These are phyloP conservation scores for Aspergillus tamarii DNA, from an alignment of 2,329 filamentous ascomycete species.

Conservation along the genomic window DNA sequence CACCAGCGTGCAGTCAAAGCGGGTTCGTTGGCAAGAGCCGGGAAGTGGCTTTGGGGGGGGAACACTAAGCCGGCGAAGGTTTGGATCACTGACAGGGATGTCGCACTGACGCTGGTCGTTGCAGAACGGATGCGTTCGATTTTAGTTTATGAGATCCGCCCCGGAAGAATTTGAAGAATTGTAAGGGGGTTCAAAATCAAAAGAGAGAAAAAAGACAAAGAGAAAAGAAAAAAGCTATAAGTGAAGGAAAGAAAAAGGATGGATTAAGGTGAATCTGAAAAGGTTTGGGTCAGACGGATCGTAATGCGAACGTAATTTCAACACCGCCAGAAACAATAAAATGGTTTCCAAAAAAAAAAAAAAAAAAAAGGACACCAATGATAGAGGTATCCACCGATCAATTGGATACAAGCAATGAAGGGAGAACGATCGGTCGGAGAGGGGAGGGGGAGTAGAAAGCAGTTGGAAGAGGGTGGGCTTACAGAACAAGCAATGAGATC, in stretches of 20 bases:
- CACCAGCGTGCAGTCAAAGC: slow-evolving; percentile 35
- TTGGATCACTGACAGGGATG: slow-evolving; percentile 39
- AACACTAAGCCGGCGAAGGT: slow-evolving; percentile 26
- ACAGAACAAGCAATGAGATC: not conserved
- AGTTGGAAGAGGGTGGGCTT: slow-evolving; percentile 1
- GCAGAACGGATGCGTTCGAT: slow-evolving; percentile 17
- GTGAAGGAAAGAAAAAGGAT: not conserved
- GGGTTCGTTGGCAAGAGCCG: slow-evolving; percentile 33
- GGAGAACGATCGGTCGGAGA: not conserved
- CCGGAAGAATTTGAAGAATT: not conserved
- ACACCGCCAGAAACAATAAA: not conserved
- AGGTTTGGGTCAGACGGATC: not conserved
- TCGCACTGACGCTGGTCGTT: slow-evolving; percentile 31
- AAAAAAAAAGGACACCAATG: too few species aligned
- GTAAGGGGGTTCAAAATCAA: not conserved
- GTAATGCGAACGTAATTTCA: slow-evolving; percentile 5
- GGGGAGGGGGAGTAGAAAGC: slow-evolving; percentile 2
- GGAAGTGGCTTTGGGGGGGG: slow-evolving; percentile 31
- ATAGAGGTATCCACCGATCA: not conserved
- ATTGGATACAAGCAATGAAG: not conserved
- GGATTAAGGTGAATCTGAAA: slow-evolving; percentile 3
- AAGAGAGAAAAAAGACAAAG: not conserved
- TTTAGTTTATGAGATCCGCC: slow-evolving; percentile 4
- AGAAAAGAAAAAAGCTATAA: not conserved
- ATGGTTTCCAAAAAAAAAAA: slow-evolving; percentile 2